phyloP scores from a whole-genome alignment of 805 yeast species.

The Debaryomyces castellii region DNA sequence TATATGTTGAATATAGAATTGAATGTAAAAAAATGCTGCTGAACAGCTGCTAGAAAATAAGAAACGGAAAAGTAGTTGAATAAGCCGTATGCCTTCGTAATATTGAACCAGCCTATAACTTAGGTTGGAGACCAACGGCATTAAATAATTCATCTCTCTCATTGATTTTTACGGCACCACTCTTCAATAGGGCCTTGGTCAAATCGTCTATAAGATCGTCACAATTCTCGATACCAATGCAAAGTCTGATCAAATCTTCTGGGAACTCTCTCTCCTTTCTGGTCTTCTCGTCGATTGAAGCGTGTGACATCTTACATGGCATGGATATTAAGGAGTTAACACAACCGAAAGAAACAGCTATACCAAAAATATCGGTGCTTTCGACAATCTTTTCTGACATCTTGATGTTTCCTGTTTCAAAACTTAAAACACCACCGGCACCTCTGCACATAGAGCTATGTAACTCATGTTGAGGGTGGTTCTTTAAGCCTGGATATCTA shows the following conservation, averaged over 20 bases:
- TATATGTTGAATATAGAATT: slow-evolving; percentile 3
- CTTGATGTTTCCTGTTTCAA: slow-evolving; percentile 78
- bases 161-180: slow-evolving; percentile 54
- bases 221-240: slow-evolving; percentile 86
- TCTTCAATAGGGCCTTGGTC: slow-evolving; percentile 62
- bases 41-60: neutral
- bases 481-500: slow-evolving; percentile 79
- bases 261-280: slow-evolving; percentile 89
- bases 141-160: slow-evolving; percentile 40
- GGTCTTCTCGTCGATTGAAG: slow-evolving; percentile 87
- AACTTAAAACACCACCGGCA: slow-evolving; percentile 84
- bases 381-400: slow-evolving; percentile 73
- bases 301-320: slow-evolving; percentile 97
- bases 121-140: slow-evolving; percentile 33
- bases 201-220: slow-evolving; percentile 83
- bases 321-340: slow-evolving; percentile 88
- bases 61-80: neutral
- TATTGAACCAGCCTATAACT: slow-evolving; percentile 12
- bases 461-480: slow-evolving; percentile 78
- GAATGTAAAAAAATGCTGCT: neutral
- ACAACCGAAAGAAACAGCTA: slow-evolving; percentile 92
- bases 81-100: neutral
- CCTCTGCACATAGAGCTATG: slow-evolving; percentile 80
- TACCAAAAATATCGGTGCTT: slow-evolving; percentile 73
- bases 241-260: slow-evolving; percentile 85